Evolutionary conservation across 2,329 filamentous ascomycete species (phyloP).

Genomic region (Aspergillus uvarum): DNA sequence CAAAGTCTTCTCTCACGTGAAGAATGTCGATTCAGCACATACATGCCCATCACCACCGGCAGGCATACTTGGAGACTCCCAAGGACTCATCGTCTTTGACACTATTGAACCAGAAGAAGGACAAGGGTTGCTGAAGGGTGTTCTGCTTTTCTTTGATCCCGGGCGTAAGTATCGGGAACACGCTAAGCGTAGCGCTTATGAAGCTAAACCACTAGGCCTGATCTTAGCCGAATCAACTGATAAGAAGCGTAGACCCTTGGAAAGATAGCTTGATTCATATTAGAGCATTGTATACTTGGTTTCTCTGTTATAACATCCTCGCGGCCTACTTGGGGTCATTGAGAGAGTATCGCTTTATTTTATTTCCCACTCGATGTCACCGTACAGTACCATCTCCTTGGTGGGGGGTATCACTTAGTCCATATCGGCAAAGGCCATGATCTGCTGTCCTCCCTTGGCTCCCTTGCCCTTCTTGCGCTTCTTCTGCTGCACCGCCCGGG

Average conservation of each 20-base stretch:
- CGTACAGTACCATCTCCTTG: not conserved
- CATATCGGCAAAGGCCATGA: constrained; percentile 46
- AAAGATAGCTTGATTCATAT: not conserved
- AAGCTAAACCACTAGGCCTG: not conserved
- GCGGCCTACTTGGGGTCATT: not conserved
- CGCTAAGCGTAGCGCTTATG: not conserved
- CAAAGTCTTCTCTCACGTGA: constrained; percentile 15
- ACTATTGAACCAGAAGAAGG: not conserved
- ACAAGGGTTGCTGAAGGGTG: not conserved
- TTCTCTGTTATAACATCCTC: not conserved
- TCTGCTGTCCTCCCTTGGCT: constrained; percentile 38
- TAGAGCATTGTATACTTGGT: not conserved
- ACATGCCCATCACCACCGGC: no score
- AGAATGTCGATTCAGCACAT: not conserved
- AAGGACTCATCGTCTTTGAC: not conserved
- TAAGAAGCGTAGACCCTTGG: not conserved
- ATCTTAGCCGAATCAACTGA: not conserved
- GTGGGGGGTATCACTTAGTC: constrained; percentile 31
- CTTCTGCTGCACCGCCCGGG: constrained; percentile 43
- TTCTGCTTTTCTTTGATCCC: not conserved
- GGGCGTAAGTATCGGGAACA: not conserved
- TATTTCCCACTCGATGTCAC: not conserved
- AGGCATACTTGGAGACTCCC: no score
- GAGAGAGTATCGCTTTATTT: not conserved
- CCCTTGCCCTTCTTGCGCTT: constrained; percentile 48